phyloP scores from a whole-genome alignment of 2,329 filamentous ascomycete species.

The Epichloe sylvatica region DNA sequence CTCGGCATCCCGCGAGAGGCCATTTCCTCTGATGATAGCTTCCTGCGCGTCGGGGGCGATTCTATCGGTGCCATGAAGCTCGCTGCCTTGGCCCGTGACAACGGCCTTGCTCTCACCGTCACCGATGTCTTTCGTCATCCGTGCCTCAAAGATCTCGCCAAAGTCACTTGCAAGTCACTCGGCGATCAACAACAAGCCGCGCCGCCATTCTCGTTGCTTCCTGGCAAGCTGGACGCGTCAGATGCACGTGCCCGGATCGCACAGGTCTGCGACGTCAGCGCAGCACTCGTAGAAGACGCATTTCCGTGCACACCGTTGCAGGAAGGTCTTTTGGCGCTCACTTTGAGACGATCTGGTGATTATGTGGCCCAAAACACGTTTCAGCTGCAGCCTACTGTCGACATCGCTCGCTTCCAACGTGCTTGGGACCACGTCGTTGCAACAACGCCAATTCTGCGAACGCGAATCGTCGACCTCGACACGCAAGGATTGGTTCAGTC shows the following conservation, averaged over 20 bases:
- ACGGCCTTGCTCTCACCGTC: constrained; percentile 24
- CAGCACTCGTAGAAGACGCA: not conserved
- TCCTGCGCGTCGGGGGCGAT: constrained; percentile 7
- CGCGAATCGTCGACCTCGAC: constrained; percentile 1
- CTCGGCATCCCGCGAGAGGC: constrained; percentile 1
- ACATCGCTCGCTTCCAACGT: not conserved
- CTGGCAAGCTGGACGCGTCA: not conserved
- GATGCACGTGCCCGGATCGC: not conserved
- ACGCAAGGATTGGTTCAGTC: constrained; percentile 1
- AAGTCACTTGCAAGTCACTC: not conserved
- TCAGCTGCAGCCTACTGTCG: not conserved
- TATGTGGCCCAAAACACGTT: constrained; percentile 1
- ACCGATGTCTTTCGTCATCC: constrained; percentile 21
- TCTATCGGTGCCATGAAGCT: constrained; percentile 17
- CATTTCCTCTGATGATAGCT: constrained; percentile 6
- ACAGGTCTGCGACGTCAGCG: not conserved
- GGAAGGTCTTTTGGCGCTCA: constrained; percentile 3
- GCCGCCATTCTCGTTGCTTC: constrained; percentile 1
- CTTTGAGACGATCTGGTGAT: not conserved
- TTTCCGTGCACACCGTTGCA: constrained; percentile 4
- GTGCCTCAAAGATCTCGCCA: constrained; percentile 1
- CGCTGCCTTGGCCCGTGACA: constrained; percentile 22
- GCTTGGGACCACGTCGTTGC: constrained; percentile 2
- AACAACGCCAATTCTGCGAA: constrained; percentile 4
- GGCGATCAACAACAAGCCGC: not conserved